Conservation (phyloP, 306 rosid genomes). For the Sesbania bispinosa region DNA sequence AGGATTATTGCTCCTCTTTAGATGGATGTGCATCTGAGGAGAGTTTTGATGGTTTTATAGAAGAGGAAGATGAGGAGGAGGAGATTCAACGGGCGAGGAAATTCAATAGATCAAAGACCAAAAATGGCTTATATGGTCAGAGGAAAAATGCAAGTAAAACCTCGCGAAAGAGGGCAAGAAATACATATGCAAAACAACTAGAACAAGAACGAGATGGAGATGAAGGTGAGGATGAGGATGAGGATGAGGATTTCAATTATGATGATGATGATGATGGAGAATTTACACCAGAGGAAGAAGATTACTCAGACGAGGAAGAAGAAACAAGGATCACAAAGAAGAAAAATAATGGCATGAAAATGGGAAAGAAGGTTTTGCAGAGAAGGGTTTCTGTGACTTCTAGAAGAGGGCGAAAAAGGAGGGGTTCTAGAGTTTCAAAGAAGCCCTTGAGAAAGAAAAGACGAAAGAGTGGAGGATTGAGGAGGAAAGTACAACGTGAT, state of each 20-base stretch:
- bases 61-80: slow-evolving; percentile 39
- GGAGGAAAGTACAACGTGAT: slow-evolving; percentile 38
- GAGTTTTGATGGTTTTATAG: slow-evolving; percentile 39
- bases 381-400: slow-evolving; percentile 38
- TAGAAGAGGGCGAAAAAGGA: slow-evolving; percentile 44
- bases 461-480: slow-evolving; percentile 41
- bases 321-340: slow-evolving; percentile 38
- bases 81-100: slow-evolving; percentile 38
- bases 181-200: not conserved
- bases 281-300: slow-evolving; percentile 75
- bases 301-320: slow-evolving; percentile 66
- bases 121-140: slow-evolving; percentile 10
- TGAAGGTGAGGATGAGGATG: slow-evolving; percentile 29
- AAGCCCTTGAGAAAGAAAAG: slow-evolving; percentile 58
- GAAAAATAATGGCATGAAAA: slow-evolving; percentile 43
- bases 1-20: slow-evolving; percentile 48
- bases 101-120: slow-evolving; percentile 48
- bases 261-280: slow-evolving; percentile 80
- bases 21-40: slow-evolving; percentile 73
- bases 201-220: slow-evolving; percentile 32
- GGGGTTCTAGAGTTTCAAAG: slow-evolving; percentile 48
- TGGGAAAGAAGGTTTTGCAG: slow-evolving; percentile 37
- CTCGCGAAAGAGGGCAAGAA: slow-evolving; percentile 30
- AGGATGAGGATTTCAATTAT: slow-evolving; percentile 53
- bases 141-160: slow-evolving; percentile 26